These are phyloP conservation scores for Oryza coarctata DNA, from an alignment of 176 grass and related monocot genomes.

Conservation along the genomic window DNA sequence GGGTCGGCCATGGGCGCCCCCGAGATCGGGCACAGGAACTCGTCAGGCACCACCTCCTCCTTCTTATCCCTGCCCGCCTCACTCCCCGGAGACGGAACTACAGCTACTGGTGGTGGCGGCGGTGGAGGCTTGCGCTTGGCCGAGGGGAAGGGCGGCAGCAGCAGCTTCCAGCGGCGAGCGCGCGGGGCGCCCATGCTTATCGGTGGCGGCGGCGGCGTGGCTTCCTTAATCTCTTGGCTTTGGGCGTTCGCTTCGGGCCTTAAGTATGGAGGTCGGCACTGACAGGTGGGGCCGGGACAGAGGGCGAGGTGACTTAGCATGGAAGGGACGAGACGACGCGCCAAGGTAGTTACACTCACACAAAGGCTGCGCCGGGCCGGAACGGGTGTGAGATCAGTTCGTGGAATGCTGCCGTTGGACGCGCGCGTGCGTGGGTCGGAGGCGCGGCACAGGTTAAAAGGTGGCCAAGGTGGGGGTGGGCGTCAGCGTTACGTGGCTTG, in stretches of 20 bases:
- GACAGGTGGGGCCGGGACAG: background rate
- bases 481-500: background rate
- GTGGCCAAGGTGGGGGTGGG: too few relatives aligned
- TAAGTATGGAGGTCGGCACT: background rate
- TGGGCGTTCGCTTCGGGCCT: constrained; percentile 1
- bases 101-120: background rate
- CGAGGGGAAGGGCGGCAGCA: background rate
- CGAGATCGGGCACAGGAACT: constrained; percentile 65
- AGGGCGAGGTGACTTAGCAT: constrained; percentile 37
- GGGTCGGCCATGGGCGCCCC: constrained; percentile 57
- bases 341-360: too few relatives aligned
- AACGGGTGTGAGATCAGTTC: too few relatives aligned
- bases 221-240: constrained; percentile 9
- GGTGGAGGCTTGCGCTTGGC: background rate
- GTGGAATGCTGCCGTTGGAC: background rate
- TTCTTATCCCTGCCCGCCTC: background rate
- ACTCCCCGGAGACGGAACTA: background rate
- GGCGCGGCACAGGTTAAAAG: background rate
- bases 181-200: constrained; percentile 42
- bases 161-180: constrained; percentile 49
- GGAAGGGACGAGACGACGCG: constrained; percentile 29
- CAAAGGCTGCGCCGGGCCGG: too few relatives aligned
- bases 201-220: constrained; percentile 1
- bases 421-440: too few relatives aligned
- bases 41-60: background rate